A percentile compares a stretch with the other conserved stretches of the same genome.
Evolutionary conservation across 495 filamentous ascomycete genomes (phyloP).

Genomic region (Neurospora sp.): DNA sequence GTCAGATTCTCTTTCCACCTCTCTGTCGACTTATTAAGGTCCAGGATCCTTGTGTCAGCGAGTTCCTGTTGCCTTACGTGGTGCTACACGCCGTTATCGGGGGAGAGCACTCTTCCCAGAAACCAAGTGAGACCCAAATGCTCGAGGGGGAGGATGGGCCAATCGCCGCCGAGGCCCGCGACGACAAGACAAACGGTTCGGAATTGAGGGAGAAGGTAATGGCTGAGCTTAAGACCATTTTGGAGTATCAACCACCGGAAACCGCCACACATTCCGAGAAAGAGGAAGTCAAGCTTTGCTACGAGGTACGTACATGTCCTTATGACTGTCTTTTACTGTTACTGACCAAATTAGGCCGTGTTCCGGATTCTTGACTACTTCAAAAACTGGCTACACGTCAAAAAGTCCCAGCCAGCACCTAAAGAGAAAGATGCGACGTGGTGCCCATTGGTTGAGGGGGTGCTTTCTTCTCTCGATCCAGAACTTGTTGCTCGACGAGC

Average conservation of each 20-base stretch:
- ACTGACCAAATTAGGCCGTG: conserved; percentile 49
- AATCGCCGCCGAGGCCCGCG: background rate
- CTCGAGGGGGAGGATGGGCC: background rate
- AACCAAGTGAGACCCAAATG: background rate
- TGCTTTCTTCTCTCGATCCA: conserved; percentile 62
- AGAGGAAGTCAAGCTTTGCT: conserved; percentile 69
- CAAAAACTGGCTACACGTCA: conserved; percentile 79
- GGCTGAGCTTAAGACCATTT: conserved; percentile 59
- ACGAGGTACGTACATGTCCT: conserved; percentile 51
- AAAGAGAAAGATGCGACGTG: conserved; percentile 25
- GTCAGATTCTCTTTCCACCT: conserved; percentile 64
- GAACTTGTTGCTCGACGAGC: conserved; percentile 78
- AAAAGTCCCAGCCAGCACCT: conserved; percentile 23
- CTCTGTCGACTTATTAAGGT: conserved; percentile 70
- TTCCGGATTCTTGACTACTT: conserved; percentile 89
- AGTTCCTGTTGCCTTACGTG: conserved; percentile 78
- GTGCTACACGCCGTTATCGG: conserved; percentile 66
- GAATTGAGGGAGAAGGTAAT: conserved; percentile 55
- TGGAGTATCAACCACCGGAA: conserved; percentile 49
- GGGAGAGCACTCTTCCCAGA: conserved; percentile 18
- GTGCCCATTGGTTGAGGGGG: conserved; percentile 26
- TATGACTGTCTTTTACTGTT: background rate
- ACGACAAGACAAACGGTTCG: conserved; percentile 36
- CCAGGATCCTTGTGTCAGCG: conserved; percentile 72
- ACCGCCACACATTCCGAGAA: conserved; percentile 42